Evolutionary conservation across 768 basidiomycete genomes (phyloP).

Genomic region (Austroboletus festivus): DNA sequence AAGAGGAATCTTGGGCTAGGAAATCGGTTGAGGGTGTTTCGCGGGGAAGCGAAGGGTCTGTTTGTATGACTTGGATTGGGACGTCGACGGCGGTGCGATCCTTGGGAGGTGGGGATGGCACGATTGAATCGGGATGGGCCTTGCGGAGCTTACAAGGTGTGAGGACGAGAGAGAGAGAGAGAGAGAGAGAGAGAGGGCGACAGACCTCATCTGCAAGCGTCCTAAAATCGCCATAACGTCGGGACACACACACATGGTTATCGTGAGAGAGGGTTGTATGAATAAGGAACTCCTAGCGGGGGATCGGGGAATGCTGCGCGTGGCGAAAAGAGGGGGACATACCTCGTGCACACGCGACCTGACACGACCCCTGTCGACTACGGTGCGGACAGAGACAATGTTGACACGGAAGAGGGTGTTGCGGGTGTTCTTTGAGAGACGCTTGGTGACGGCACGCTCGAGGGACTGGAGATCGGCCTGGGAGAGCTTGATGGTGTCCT

Average conservation of each 20-base stretch:
- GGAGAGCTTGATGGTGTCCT: slow-evolving; percentile 87
- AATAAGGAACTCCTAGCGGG: slow-evolving; percentile 85
- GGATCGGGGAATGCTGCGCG: neutral
- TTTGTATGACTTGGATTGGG: neutral
- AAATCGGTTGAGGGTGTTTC: slow-evolving; percentile 9
- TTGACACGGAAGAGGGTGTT: slow-evolving; percentile 83
- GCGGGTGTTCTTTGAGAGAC: slow-evolving; percentile 46
- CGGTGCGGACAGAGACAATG: slow-evolving; percentile 80
- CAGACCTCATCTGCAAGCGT: slow-evolving; percentile 81
- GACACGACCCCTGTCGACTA: slow-evolving; percentile 81
- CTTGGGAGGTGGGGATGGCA: slow-evolving; percentile 83
- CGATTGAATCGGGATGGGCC: slow-evolving; percentile 77
- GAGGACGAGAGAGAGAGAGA: slow-evolving; percentile 2
- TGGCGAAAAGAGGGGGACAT: slow-evolving; percentile 24
- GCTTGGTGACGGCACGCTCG: slow-evolving; percentile 65
- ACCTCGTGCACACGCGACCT: slow-evolving; percentile 88
- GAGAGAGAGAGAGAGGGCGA: neutral
- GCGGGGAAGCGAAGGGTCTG: neutral
- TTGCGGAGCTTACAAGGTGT: slow-evolving; percentile 65
- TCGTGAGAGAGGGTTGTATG: slow-evolving; percentile 73
- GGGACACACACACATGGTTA: slow-evolving; percentile 81
- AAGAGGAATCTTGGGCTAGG: slow-evolving; percentile 73
- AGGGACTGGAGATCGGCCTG: slow-evolving; percentile 81
- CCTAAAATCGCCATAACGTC: slow-evolving; percentile 94
- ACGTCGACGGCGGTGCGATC: slow-evolving; percentile 71